Evolutionary conservation across 108 stramenopile genomes (phyloP).

Genomic region (Ochromonas danica): DNA sequence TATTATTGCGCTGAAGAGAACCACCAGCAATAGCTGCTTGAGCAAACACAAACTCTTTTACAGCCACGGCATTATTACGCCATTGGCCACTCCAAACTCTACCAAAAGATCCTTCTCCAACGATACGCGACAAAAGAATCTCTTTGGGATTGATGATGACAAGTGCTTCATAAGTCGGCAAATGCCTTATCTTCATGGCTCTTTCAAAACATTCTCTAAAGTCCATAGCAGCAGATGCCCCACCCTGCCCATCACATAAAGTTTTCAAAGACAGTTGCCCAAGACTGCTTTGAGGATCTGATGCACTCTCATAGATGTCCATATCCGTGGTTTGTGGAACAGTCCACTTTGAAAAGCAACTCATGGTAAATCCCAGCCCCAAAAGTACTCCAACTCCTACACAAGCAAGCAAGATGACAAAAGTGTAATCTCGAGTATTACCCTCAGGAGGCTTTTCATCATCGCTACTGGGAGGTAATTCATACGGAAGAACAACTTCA

Average conservation of each 20-base stretch:
- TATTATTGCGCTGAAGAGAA: constrained; percentile 85
- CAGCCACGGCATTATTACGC: constrained; percentile 86
- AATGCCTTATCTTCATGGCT: constrained; percentile 83
- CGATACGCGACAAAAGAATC: constrained; percentile 87
- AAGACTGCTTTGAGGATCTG: constrained; percentile 55
- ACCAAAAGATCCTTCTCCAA: constrained; percentile 95
- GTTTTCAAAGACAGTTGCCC: constrained; percentile 65
- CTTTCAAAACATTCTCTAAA: constrained; percentile 74
- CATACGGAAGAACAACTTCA: background rate
- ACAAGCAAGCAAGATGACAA: constrained; percentile 7
- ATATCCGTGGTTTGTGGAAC: constrained; percentile 42
- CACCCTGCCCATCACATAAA: constrained; percentile 68
- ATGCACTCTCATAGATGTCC: constrained; percentile 35
- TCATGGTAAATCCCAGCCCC: constrained; percentile 69
- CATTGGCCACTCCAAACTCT: constrained; percentile 94
- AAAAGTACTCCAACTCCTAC: background rate
- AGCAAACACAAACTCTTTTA: constrained; percentile 97
- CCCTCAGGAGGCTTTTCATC: background rate
- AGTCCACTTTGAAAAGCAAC: constrained; percentile 59
- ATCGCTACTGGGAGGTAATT: background rate
- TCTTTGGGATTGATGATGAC: constrained; percentile 91
- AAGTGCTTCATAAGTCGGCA: constrained; percentile 77
- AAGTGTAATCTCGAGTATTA: background rate
- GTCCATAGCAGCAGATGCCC: constrained; percentile 54
- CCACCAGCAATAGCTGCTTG: constrained; percentile 93